Evolutionary conservation across 208 protist genomes (phyloP).

Genomic region (Trypanosoma avium): DNA sequence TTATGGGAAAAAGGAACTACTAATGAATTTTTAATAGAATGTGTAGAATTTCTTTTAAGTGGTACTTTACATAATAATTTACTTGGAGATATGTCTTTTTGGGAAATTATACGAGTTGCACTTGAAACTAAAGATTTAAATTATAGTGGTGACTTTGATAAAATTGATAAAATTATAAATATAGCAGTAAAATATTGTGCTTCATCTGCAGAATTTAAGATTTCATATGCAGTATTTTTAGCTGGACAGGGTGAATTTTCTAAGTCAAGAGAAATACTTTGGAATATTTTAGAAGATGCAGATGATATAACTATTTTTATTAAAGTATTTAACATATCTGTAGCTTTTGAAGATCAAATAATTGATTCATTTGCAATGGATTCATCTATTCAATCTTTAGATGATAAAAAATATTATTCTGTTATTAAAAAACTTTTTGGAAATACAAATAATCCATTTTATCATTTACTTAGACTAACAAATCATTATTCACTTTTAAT

Average conservation of each 20-base stretch:
- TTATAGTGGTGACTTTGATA: slow-evolving; percentile 37
- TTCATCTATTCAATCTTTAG: slow-evolving; percentile 31
- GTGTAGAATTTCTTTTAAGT: slow-evolving; percentile 31
- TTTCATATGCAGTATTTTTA: slow-evolving; percentile 65
- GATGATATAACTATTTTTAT: slow-evolving; percentile 51
- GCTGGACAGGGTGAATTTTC: slow-evolving; percentile 62
- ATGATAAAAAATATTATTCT: slow-evolving; percentile 25
- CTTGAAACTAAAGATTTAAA: slow-evolving; percentile 46
- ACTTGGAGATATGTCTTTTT: slow-evolving; percentile 52
- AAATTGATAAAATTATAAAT: slow-evolving; percentile 46
- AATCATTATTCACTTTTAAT: slow-evolving; percentile 56
- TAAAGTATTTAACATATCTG: slow-evolving; percentile 42
- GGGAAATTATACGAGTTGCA: slow-evolving; percentile 60
- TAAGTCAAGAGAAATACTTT: slow-evolving; percentile 44
- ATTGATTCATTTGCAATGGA: slow-evolving; percentile 69
- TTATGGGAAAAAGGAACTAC: slow-evolving; percentile 46
- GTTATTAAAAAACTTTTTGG: slow-evolving; percentile 34
- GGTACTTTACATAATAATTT: slow-evolving; percentile 21
- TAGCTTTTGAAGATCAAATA: slow-evolving; percentile 77
- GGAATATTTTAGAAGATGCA: slow-evolving; percentile 42
- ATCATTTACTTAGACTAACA: slow-evolving; percentile 35
- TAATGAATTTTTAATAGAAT: slow-evolving; percentile 60
- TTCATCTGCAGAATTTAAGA: slow-evolving; percentile 45
- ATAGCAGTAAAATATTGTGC: slow-evolving; percentile 43
- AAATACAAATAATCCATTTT: slow-evolving; percentile 31